phyloP scores from a whole-genome alignment of 495 filamentous ascomycete species.

The Bathelium albidoporum region DNA sequence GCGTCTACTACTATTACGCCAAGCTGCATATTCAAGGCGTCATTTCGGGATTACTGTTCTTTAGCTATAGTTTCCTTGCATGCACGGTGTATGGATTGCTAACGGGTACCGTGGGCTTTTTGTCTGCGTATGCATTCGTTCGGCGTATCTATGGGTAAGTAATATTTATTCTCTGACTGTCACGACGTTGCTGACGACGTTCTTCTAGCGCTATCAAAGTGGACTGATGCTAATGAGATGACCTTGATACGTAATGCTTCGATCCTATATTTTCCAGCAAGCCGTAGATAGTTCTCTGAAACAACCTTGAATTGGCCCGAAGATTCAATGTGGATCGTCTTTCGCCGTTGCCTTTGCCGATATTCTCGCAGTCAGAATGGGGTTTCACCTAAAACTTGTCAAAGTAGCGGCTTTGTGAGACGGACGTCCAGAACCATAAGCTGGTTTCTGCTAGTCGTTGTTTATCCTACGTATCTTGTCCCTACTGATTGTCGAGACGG shows the following conservation, averaged over 20 bases:
- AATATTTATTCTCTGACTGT: background rate
- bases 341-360: no score
- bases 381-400: no score
- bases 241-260: background rate
- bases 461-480: no score
- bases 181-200: background rate
- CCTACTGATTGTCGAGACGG: no score
- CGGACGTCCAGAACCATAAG: no score
- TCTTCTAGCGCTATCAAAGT: background rate
- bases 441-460: no score
- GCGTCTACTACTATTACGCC: slow-evolving; percentile 76
- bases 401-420: no score
- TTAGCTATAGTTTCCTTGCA: slow-evolving; percentile 71
- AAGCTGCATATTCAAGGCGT: slow-evolving; percentile 78
- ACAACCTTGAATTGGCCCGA: no score
- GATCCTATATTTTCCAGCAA: background rate
- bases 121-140: slow-evolving; percentile 82
- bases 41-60: slow-evolving; percentile 73
- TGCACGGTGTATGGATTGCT: slow-evolving; percentile 77
- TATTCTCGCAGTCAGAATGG: no score
- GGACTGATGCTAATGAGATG: background rate
- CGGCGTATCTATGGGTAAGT: slow-evolving; percentile 64
- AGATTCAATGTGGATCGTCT: background rate
- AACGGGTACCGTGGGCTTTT: slow-evolving; percentile 78
- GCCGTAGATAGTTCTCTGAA: no score